Evolutionary conservation across 768 basidiomycete species (phyloP).

Genomic region (Mycena albidolilacea): DNA sequence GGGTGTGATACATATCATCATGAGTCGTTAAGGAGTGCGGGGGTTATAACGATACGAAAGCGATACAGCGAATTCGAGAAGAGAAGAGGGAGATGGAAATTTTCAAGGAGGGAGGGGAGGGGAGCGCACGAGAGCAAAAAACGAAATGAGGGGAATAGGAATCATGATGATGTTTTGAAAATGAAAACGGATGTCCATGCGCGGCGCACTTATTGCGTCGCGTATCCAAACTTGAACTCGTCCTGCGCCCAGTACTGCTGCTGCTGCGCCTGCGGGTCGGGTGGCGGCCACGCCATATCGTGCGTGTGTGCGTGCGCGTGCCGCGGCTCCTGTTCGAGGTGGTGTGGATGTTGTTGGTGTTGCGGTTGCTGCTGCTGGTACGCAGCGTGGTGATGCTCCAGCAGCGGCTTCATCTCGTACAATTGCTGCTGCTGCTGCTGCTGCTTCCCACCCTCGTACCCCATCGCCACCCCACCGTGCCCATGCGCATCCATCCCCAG

Average conservation of each 20-base stretch:
- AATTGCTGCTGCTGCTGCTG: constrained; percentile 35
- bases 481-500: constrained; percentile 18
- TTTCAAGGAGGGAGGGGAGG: neutral
- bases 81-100: neutral
- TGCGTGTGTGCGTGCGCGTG: neutral
- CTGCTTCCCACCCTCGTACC: neutral
- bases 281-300: constrained; percentile 31
- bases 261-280: constrained; percentile 1
- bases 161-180: neutral
- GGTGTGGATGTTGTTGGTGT: constrained; percentile 40
- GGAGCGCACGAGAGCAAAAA: neutral
- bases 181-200: neutral
- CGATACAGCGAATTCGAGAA: constrained; percentile 1
- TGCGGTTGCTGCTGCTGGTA: constrained; percentile 42
- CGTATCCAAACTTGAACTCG: constrained; percentile 32
- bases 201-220: constrained; percentile 14
- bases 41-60: neutral
- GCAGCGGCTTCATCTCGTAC: constrained; percentile 49
- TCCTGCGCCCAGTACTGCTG: constrained; percentile 21
- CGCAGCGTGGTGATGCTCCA: constrained; percentile 38
- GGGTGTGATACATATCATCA: neutral
- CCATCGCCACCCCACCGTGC: constrained; percentile 27
- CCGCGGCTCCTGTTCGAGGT: constrained; percentile 21
- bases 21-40: neutral
- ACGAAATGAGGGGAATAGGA: neutral